Base-by-base conservation (phyloP, 129 eudicot genomes). In the Calendula officinalis region DNA sequence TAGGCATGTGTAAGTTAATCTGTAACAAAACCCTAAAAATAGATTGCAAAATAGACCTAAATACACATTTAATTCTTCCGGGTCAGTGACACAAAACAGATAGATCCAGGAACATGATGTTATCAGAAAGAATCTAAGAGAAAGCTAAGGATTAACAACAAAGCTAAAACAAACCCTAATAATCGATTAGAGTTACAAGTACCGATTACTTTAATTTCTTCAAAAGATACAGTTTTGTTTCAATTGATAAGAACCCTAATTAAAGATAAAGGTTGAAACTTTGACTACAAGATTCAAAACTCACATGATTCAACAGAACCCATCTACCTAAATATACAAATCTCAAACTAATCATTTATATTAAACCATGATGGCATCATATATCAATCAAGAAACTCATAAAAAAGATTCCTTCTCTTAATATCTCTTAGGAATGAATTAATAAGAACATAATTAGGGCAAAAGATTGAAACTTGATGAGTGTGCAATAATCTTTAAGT, bases 71-170 rank as follows among this genome's bases (percentile, higher is more conserved):
- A 40, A 17, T 60, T 38, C 50, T 1, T 4, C 2, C 7, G 36
- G 62, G 2, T 6, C 7, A 38, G 30, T 8, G 30, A 17, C 14
- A 40, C 42, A 30, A 39, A 41, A 42, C 73, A 55, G 14, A 68
- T 56, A 56, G 73, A 71, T 70, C 68, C 16, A 49, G 35, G 48
- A 70, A 13, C 52, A 38, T 53, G 37, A 40, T 38, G 58, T 5
- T 48, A 64, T 10, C 16, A 59, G 58, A 53, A n/a, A n/a, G 15
- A 62, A 51, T 53, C 41, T 42, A 7, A 49, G 10, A 37, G 49
- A 27, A 55, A 3, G n/a, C n/a, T n/a, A n/a, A n/a, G n/a, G n/a
- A 22, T 22, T 22, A 22, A 22, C 30, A 22, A 2, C 30, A 2
- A 22, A 22, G 30, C 30, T 22, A 22, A 22, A 22, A 22, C 30